Evolutionary conservation across 148 eudicot genomes (phyloP).

Genomic region (Agrostemma githago): DNA sequence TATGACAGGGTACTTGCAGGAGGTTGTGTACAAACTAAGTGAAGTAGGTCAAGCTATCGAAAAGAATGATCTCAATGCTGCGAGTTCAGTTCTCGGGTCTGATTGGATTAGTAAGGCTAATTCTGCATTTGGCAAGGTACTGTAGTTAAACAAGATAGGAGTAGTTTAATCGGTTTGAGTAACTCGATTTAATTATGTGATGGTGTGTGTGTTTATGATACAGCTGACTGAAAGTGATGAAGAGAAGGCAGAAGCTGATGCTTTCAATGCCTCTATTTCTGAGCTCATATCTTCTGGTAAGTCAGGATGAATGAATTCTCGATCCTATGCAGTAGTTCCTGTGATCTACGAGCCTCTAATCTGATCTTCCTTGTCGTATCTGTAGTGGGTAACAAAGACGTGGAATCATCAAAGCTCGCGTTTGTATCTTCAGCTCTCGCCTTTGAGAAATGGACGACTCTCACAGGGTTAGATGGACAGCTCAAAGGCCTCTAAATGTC

Average conservation of each 20-base stretch:
- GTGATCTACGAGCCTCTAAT: neutral
- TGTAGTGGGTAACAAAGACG: constrained; percentile 61
- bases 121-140: constrained; percentile 72
- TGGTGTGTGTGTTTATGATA: constrained; percentile 12
- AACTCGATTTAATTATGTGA: neutral
- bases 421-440: constrained; percentile 87
- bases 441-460: constrained; percentile 82
- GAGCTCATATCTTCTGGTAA: constrained; percentile 74
- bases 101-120: constrained; percentile 87
- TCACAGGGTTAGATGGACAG: constrained; percentile 62
- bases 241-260: constrained; percentile 63
- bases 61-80: constrained; percentile 68
- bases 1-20: constrained; percentile 83
- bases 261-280: constrained; percentile 60
- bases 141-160: neutral
- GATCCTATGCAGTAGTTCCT: neutral
- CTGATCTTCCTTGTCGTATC: neutral
- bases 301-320: neutral
- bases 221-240: constrained; percentile 74
- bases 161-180: neutral
- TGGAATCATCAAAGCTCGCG: constrained; percentile 63
- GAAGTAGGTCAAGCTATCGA: constrained; percentile 92
- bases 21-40: constrained; percentile 73
- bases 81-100: constrained; percentile 70
- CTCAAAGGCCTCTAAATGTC: constrained; percentile 76